These are phyloP conservation scores for Physcomitrium patens DNA, from an alignment of 225 moss, liverwort and hornwort species.

Conservation along the genomic window DNA sequence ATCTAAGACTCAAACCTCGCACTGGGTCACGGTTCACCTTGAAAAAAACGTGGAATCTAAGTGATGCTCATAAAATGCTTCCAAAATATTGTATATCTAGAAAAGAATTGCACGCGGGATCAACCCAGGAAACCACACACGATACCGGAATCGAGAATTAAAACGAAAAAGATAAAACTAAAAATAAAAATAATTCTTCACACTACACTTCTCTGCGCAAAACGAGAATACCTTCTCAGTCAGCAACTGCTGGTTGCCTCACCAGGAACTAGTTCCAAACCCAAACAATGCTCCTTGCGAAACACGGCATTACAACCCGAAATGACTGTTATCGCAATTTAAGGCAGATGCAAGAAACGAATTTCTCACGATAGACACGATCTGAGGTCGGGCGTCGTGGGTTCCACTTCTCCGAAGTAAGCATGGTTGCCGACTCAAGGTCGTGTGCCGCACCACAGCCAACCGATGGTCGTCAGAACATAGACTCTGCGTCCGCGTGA, in stretches of 20 bases:
- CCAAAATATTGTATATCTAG: too few species aligned
- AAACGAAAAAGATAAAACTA: too few species aligned
- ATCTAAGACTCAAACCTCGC: not conserved
- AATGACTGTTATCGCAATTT: not conserved
- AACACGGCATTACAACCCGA: not conserved
- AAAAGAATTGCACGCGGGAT: not conserved
- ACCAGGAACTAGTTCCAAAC: not conserved
- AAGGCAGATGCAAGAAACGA: not conserved
- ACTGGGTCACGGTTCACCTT: not conserved
- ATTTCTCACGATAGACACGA: not conserved
- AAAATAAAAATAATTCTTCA: too few species aligned
- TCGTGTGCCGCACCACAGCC: accelerated
- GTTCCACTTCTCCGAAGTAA: not conserved
- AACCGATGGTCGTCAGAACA: constrained; percentile 4
- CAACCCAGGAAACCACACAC: too few species aligned
- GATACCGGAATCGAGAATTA: too few species aligned
- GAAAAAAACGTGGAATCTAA: not conserved
- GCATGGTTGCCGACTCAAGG: not conserved
- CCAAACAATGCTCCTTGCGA: not conserved
- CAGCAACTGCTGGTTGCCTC: too few species aligned
- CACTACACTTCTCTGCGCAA: too few species aligned
- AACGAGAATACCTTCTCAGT: too few species aligned
- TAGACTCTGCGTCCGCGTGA: too few species aligned
- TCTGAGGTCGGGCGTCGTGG: not conserved
- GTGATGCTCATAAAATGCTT: not conserved